Base-by-base conservation (phyloP, 2,329 filamentous ascomycete genomes). In the Penicillium sp. region DNA sequence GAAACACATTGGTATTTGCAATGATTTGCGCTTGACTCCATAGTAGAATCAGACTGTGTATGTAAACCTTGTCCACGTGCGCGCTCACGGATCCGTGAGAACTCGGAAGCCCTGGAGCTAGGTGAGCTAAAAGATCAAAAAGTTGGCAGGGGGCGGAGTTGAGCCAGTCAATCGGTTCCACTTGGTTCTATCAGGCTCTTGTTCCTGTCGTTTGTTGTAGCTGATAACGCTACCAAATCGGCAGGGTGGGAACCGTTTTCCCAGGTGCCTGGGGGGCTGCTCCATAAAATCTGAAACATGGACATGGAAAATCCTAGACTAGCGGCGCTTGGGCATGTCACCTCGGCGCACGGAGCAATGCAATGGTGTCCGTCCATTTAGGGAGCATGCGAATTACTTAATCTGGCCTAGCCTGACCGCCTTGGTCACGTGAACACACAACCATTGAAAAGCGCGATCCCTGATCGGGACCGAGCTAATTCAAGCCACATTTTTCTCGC, bases 281-380 rank as follows among this genome's bases (percentile, higher is more conserved):
- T 48, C 46, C 46, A 57, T 46, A 21, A 21, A 54, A 48, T 60
- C 64, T 65, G 64, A 65, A 65, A 65, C 64, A 65, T 61, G 60
- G 56, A 56, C 46, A 35, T 46, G 35, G 22, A 48, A 48, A 48
- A 60, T 61, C 51, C 33, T 44, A 59, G 57, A 61, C 56, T 64
- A 65, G 64, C 54, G 64, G 46, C 26, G 49, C 53, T 43, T 52
- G 43, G 47, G 26, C 39, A 50, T 52, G 39, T 52, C 49, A 45
- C 48, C 48, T 39, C 33, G 24, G 55, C 57, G 59, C 59, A 62
- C 56, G 51, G 59, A 16, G 57, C 54, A 52, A 52, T n/a, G 24
- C 52, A 31, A 13, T 11, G 29, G 29, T 13, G 29, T 13, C 4
- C 11, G 44, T 46, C 49, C 53, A 50, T 45, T 43, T 44, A 26